Base-by-base conservation (phyloP, 2,329 filamentous ascomycete genomes). In the Paracorniculantispora psalliotae region DNA sequence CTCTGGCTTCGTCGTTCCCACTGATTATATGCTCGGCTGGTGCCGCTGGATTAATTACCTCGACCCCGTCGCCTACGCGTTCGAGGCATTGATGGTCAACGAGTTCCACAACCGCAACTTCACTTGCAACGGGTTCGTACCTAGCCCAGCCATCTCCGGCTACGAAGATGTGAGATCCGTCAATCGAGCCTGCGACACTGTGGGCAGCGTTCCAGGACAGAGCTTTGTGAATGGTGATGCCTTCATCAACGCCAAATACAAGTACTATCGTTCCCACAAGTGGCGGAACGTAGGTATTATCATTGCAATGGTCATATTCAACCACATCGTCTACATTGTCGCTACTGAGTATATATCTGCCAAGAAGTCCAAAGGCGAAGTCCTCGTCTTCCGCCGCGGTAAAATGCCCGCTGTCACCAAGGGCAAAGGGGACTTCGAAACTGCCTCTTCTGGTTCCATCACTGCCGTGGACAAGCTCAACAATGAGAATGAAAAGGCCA, bases 1-100 rank as follows among this genome's bases (percentile, higher is more conserved):
- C 71, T 90, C 88, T 19, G 89, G 87, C 61, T 90, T 92, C 69
- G 81, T 85, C 59, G 80, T 87, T 56, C 83, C 82, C 0, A 81
- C 80, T 65, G 72, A 77, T 56, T 85, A 93, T 73, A 94, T 91
- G 88, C 80, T 88, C 7, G 82, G 77, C 1, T 96, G 91, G 90
- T 89, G 88, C 66, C 81, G 86, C 61, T 96, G 91, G 91, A 84
- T 96, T 62, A 89, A 88, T 69, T 93, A 90, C 69, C 76, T 94
- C 41, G 86, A 96, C 61, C 90, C 90, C 2, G 81, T 96, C 12
- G 85, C 84, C 1, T 96, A 96, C 63, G 85, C 85, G 0, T 96
- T 96, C 67, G 91, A 96, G 71, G 78, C 85, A 0, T 79, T 96
- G 26, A 88, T 93, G 81, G 81, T 90, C 63, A 96, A 96, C 72